Percentiles rank a stretch among this genome's conserved stretches.
Conservation (phyloP, 192 early-diverging fungal genomes). For the Coemansia sp. region DNA sequence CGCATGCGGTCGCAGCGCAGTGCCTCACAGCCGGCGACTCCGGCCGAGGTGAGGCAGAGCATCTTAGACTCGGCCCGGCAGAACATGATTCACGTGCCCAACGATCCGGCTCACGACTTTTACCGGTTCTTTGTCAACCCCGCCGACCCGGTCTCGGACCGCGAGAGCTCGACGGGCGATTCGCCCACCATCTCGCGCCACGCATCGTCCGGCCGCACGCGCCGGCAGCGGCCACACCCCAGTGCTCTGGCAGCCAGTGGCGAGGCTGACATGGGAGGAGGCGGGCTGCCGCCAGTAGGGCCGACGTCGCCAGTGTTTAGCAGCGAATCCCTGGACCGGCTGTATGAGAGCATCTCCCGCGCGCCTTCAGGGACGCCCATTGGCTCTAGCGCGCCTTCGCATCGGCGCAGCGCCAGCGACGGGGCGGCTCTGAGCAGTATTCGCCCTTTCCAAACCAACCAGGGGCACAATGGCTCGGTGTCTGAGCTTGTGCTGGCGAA, state of each 20-base stretch:
- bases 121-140: slow-evolving; percentile 48
- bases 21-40: slow-evolving; percentile 50
- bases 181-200: slow-evolving; percentile 37
- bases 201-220: slow-evolving; percentile 14
- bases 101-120: slow-evolving; percentile 21
- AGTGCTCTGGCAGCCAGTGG: background rate
- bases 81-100: slow-evolving; percentile 29
- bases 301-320: slow-evolving; percentile 3
- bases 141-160: slow-evolving; percentile 42
- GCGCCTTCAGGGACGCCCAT: background rate
- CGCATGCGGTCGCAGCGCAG: slow-evolving; percentile 46
- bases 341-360: slow-evolving; percentile 10
- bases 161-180: slow-evolving; percentile 26
- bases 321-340: slow-evolving; percentile 11
- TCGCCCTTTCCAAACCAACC: slow-evolving; percentile 23
- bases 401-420: slow-evolving; percentile 21
- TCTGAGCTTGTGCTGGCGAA: slow-evolving; percentile 39
- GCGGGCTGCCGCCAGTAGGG: slow-evolving; percentile 3
- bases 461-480: slow-evolving; percentile 44
- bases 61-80: slow-evolving; percentile 35
- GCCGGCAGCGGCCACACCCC: slow-evolving; percentile 16
- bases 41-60: slow-evolving; percentile 38
- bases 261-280: background rate
- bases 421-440: slow-evolving; percentile 5
- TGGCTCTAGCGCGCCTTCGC: background rate